Conservation (phyloP, 2,329 filamentous ascomycete genomes). For the Triangularia verruculosa region DNA sequence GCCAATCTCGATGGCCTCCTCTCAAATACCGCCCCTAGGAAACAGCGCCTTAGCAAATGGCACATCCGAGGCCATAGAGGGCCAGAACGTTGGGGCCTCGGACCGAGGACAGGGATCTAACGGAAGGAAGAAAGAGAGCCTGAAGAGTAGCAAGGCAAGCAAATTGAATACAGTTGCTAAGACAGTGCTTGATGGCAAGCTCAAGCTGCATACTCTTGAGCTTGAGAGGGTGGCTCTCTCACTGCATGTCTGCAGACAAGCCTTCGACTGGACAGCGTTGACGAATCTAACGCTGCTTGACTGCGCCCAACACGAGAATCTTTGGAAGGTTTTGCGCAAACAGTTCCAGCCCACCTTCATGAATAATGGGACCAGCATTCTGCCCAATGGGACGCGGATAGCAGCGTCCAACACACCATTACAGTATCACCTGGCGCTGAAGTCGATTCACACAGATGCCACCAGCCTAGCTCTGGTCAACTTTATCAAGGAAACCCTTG, state of each 20-base stretch:
- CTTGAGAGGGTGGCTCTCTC: slow-evolving; percentile 74
- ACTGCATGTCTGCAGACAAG: slow-evolving; percentile 64
- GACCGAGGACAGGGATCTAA: neutral
- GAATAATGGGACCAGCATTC: slow-evolving; percentile 29
- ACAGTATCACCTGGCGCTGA: slow-evolving; percentile 64
- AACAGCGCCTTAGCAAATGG: neutral
- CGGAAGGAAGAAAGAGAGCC: neutral
- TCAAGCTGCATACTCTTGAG: slow-evolving; percentile 69
- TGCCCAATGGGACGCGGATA: slow-evolving; percentile 29
- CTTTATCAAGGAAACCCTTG: slow-evolving; percentile 74
- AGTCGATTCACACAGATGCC: slow-evolving; percentile 71
- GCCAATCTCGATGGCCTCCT: neutral
- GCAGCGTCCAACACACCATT: slow-evolving; percentile 31
- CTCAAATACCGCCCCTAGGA: neutral
- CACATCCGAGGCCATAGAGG: neutral
- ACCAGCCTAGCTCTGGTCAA: slow-evolving; percentile 66
- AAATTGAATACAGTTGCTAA: slow-evolving; percentile 7
- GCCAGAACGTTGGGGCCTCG: neutral
- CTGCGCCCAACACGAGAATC: slow-evolving; percentile 67
- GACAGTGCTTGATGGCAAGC: slow-evolving; percentile 51
- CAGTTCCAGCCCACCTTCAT: slow-evolving; percentile 51
- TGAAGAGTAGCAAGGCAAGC: slow-evolving; percentile 8
- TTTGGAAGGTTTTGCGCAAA: slow-evolving; percentile 70
- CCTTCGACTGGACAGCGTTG: slow-evolving; percentile 71
- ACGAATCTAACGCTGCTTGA: slow-evolving; percentile 71